Evolutionary conservation across 2,329 filamentous ascomycete genomes (phyloP), one percentile per base, ranked within the genome.

Genomic region (Scedosporium apiospermum): DNA sequence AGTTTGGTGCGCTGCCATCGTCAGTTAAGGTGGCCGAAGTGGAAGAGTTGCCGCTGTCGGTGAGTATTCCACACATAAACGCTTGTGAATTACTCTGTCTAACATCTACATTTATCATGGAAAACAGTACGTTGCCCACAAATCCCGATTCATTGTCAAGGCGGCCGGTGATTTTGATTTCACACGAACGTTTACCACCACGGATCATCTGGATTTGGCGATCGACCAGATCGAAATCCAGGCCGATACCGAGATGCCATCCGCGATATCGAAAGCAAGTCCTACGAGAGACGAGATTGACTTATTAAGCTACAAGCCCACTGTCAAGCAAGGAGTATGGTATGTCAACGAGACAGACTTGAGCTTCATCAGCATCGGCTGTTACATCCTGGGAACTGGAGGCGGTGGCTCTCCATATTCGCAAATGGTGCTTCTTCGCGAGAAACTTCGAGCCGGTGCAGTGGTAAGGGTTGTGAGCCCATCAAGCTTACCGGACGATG

Each of bases 331-430:
- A n/a, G 77, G 82, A 9, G 69, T 78, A 16, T 87, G 85, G 85
- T 78, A 79, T 63, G 70, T 87, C 46, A 82, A 76, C 10, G 82
- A 86, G 67, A 81, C 80, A 0, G 85, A 87, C 68, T 73, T 87
- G 3, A 70, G 74, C 34, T 87, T 80, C 74, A 81, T 87, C 41
- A 72, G 81, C 0, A 81, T 76, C 6, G 84, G 85, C 1, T 85
- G 83, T 68, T 85, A 85, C 65, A 82, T 88, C 60, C 76, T 88
- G 0, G 84, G 83, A 1, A 85, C 82, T 0, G 85, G 84, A 21
- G 84, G 84, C 5, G 84, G 84, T 21, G 83, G 84, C 2, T 80
- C 77, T 3, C 81, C 83, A 1, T 83, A 82, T 65, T 70, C 80
- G 1, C 72, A 76, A 34, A 79, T 81, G 72, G 73, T 85, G 16